Evolutionary conservation across 768 basidiomycete species (phyloP), one percentile per base, ranked within the genome.

Genomic region (Auriscalpium orientale): DNA sequence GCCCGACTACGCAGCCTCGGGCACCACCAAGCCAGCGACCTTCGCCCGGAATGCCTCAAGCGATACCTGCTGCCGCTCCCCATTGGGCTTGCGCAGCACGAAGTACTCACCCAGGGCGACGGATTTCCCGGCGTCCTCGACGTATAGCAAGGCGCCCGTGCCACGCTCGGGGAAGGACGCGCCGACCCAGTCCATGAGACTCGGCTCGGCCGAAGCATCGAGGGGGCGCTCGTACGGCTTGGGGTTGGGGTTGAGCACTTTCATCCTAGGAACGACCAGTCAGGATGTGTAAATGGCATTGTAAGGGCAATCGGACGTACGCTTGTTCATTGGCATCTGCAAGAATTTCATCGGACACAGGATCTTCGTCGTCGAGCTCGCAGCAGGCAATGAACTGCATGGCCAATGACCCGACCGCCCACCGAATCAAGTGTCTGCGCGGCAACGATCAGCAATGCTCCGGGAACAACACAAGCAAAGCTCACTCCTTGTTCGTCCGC

Each of bases 291-390:
- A 43, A 13, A 13, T 12, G 2, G 13, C 22, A 4, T 43, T 7
- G 40, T 43, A 12, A 18, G 13, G n/a, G n/a, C 40, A 3, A 12
- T 4, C 12, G 40, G 21, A 28, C 46, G 74, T 43, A 43, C 40
- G 40, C 40, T 43, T 43, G 13, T 18, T 2, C 13, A 43, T 43
- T 43, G 22, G 22, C 22, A 28, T 28, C 22, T 5, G 22, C 22
- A 28, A 28, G 22, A 28, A 28, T 2, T 28, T 28, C 22, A 28
- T 28, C 22, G 22, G 22, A 28, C 22, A 28, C 22, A 28, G 22
- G 22, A 28, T 28, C 22, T 5, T 2, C 22, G 22, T 28, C 22
- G 22, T 28, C 22, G 22, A 28, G 22, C 22, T 28, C 22, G 22
- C 22, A 28, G 22, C 22, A 2, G 22, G 22, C 2, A 5, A 28